Evolutionary conservation across 2,329 filamentous ascomycete genomes (phyloP).

Genomic region (Cercospora beticola): DNA sequence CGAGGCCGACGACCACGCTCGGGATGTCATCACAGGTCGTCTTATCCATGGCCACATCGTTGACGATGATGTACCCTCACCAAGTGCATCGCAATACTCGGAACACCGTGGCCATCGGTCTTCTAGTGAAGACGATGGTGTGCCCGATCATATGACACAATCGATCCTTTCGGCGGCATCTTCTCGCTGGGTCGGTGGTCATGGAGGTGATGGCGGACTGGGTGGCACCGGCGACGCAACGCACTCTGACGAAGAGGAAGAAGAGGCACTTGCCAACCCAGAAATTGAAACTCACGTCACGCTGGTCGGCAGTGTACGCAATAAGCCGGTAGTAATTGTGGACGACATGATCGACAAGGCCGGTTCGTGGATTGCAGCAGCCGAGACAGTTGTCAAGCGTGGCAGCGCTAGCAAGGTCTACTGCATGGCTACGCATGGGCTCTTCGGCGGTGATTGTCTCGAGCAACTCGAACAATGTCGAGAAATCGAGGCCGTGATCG

Average conservation of each 20-base stretch:
- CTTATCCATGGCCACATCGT: slow-evolving; percentile 94
- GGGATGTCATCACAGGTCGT: slow-evolving; percentile 87
- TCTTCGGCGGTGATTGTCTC: slow-evolving; percentile 87
- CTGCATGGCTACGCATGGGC: slow-evolving; percentile 93
- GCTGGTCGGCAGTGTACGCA: slow-evolving; percentile 89
- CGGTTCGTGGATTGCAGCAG: slow-evolving; percentile 94
- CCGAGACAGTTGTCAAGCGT: slow-evolving; percentile 92
- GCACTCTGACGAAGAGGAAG: slow-evolving; percentile 86
- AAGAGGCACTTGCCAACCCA: slow-evolving; percentile 78
- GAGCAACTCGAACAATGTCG: slow-evolving; percentile 88
- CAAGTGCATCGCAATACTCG: slow-evolving; percentile 63
- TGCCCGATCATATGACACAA: slow-evolving; percentile 85
- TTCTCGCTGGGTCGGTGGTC: slow-evolving; percentile 53
- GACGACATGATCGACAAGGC: slow-evolving; percentile 99
- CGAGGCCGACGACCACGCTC: slow-evolving; percentile 58
- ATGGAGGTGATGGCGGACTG: slow-evolving; percentile 54
- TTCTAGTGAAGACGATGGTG: slow-evolving; percentile 49
- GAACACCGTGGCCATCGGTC: slow-evolving; percentile 47
- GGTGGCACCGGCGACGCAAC: slow-evolving; percentile 82
- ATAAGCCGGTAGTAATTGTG: slow-evolving; percentile 86
- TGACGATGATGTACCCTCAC: slow-evolving; percentile 77
- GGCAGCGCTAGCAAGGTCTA: slow-evolving; percentile 92
- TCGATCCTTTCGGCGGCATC: slow-evolving; percentile 79
- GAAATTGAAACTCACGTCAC: slow-evolving; percentile 93
- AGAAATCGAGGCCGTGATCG: slow-evolving; percentile 89